Base-by-base conservation (phyloP, 345 rosid genomes). In the Rhodamnia rubescens region DNA sequence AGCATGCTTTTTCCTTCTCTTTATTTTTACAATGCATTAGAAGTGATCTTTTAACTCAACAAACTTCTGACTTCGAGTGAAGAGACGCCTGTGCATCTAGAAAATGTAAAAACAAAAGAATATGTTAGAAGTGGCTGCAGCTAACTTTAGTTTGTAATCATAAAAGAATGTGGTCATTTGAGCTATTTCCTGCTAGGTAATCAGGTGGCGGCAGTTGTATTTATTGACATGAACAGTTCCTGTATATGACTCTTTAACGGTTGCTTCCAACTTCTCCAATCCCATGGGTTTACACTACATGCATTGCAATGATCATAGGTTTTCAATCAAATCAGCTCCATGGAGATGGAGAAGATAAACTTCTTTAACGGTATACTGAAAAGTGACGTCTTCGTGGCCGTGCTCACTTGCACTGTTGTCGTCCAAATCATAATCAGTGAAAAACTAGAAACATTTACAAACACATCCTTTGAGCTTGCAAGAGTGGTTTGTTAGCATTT, bases 241-340 rank as follows among this genome's bases (percentile, higher is more conserved):
- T n/a, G 11, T 22, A 12, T 74, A 26, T 36, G 47, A 14, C 49
- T 81, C 83, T 81, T 20, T 14, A 81, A 42, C 55, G 10, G 15
- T 81, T 61, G 27, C 75, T 61, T 53, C 20, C 21, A 53, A 53
- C 54, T 53, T 15, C 20, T 53, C 20, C 54, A 53, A 53, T 15
- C 7, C 20, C 20, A 15, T 14, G 53, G 16, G 53, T 16, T 52
- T 52, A 14, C 6, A 5, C 53, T 52, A 14, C 53, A 52, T 52
- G 18, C 53, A 52, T 52, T 14, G 14, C 53, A 52, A 14, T 5
- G 15, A 52, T 54, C 52, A 59, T 89, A 95, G 93, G 95, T 91
- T 18, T 96, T 95, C 87, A 93, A 95, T 80, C 94, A 94, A 90
- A 89, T 95, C 87, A 94, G 95, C 91, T 94, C 96, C n/a, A 92